Conservation (phyloP, 2,329 filamentous ascomycete genomes). For the Clonostachys solani region DNA sequence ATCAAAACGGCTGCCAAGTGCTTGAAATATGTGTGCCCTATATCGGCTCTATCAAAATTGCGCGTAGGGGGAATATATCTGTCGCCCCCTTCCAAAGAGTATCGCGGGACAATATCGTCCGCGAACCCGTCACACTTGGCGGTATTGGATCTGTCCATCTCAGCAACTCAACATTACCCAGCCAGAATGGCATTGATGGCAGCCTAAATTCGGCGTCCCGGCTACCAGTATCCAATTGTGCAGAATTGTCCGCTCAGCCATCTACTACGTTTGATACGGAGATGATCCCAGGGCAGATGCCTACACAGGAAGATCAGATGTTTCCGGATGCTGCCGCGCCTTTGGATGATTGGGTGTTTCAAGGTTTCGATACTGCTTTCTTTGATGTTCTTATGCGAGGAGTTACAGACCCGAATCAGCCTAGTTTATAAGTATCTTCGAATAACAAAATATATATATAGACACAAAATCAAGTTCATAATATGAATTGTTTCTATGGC, state of each 20-base stretch:
- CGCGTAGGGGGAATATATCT: neutral
- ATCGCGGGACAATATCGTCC: no score
- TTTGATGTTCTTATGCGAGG: neutral
- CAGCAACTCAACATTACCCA: neutral
- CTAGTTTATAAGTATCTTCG: no score
- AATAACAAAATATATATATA: no score
- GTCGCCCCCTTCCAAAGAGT: neutral
- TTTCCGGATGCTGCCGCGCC: neutral
- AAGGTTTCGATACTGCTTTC: neutral
- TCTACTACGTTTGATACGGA: neutral
- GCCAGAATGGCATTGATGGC: neutral
- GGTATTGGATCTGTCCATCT: neutral
- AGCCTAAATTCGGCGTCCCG: neutral
- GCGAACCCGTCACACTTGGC: neutral
- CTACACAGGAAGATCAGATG: neutral
- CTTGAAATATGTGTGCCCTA: neutral
- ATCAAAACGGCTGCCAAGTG: neutral
- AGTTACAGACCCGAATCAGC: no score
- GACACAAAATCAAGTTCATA: no score
- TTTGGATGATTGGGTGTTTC: neutral
- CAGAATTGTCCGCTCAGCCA: no score
- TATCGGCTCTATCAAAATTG: neutral
- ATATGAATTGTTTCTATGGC: no score
- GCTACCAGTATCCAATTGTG: no score
- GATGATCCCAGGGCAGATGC: neutral